These are phyloP conservation scores for Aspergillus indologenus DNA, from an alignment of 495 filamentous ascomycete genomes.

Conservation along the genomic window DNA sequence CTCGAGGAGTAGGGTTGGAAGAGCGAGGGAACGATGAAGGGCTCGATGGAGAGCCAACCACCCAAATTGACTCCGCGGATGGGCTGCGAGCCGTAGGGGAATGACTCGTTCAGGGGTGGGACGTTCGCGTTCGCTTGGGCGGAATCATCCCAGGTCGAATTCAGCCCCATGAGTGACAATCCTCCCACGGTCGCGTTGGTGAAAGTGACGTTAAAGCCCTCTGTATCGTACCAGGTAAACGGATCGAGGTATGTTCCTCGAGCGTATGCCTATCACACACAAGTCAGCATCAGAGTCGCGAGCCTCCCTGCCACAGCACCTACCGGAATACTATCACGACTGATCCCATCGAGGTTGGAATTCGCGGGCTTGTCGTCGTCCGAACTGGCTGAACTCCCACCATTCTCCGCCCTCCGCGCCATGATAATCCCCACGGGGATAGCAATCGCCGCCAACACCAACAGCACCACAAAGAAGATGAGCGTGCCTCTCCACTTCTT, in stretches of 20 bases:
- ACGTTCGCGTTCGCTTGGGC: conserved; percentile 72
- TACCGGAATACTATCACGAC: conserved; percentile 61
- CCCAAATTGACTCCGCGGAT: conserved; percentile 91
- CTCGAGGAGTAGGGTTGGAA: conserved; percentile 64
- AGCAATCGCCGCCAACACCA: conserved; percentile 66
- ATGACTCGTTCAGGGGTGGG: conserved; percentile 66
- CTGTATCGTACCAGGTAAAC: conserved; percentile 88
- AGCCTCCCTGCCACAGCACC: neutral
- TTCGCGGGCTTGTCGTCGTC: conserved; percentile 24
- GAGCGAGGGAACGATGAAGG: conserved; percentile 90
- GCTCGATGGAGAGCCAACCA: conserved; percentile 92
- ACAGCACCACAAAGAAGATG: conserved; percentile 39
- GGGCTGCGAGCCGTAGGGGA: conserved; percentile 71
- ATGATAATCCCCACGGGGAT: conserved; percentile 71
- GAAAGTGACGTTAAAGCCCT: conserved; percentile 91
- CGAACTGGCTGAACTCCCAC: neutral
- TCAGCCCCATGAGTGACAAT: conserved; percentile 85
- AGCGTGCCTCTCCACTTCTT: conserved; percentile 35
- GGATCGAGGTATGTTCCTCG: conserved; percentile 83
- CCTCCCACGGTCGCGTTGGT: conserved; percentile 82
- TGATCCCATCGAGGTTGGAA: conserved; percentile 56
- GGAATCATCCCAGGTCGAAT: conserved; percentile 83
- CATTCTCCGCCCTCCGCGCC: conserved; percentile 57
- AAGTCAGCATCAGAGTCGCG: neutral
- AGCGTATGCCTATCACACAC: conserved; percentile 44